These are phyloP conservation scores for Mallotus repandus DNA, from an alignment of 441 rosid genomes.

Conservation along the genomic window DNA sequence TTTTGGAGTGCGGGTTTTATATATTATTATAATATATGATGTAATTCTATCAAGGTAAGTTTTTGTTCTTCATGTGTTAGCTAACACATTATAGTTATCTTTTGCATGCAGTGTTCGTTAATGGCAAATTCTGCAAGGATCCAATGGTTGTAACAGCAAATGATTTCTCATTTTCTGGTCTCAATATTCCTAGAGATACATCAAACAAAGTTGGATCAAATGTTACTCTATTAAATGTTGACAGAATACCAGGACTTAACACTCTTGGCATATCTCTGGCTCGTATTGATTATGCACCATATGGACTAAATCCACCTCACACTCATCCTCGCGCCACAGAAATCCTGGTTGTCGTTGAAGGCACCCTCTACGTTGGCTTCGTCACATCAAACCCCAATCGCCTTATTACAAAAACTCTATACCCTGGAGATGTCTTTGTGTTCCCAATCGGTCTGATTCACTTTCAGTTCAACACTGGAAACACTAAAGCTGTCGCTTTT, in stretches of 20 bases:
- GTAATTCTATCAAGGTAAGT: too few species aligned
- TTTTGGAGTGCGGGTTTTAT: too few species aligned
- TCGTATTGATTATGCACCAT: constrained; percentile 46
- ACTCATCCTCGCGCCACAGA: constrained; percentile 4
- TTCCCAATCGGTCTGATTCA: background rate
- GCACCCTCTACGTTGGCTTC: background rate
- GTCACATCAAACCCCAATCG: background rate
- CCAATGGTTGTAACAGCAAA: background rate
- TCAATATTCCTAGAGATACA: constrained; percentile 38
- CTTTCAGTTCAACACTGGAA: background rate
- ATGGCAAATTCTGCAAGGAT: constrained; percentile 3
- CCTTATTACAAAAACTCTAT: background rate
- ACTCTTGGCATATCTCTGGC: constrained; percentile 18
- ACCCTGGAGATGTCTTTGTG: background rate
- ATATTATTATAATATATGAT: too few species aligned
- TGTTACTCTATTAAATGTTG: constrained; percentile 35
- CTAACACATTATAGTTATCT: too few species aligned
- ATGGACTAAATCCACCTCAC: background rate
- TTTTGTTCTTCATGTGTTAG: too few species aligned
- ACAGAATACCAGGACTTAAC: constrained; percentile 41
- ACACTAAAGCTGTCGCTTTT: background rate
- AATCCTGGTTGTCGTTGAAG: background rate
- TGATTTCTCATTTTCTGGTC: constrained; percentile 28
- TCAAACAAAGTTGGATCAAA: constrained; percentile 39
- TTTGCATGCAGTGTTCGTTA: background rate